Percentiles rank a stretch among this genome's conserved stretches.
phyloP scores from a whole-genome alignment of 2,329 filamentous ascomycete species.

The Penicillium sclerotigenum region DNA sequence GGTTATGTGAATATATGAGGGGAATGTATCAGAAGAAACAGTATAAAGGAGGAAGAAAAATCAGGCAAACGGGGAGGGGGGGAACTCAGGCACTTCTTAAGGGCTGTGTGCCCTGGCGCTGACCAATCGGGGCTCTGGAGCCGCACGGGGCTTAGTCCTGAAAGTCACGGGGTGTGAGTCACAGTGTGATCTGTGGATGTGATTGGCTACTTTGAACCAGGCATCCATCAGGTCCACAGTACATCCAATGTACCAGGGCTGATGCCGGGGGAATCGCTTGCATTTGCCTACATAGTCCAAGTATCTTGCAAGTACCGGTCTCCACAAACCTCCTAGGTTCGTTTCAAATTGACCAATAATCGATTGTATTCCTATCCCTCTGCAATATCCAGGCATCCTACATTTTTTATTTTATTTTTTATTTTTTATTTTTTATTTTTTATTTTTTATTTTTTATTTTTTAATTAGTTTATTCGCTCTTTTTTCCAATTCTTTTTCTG shows the following conservation, averaged over 20 bases:
- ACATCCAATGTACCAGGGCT: background rate
- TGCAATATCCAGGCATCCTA: background rate
- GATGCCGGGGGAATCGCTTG: background rate
- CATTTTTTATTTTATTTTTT: background rate
- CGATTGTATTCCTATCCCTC: background rate
- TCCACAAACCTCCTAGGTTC: background rate
- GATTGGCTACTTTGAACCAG: constrained; percentile 27
- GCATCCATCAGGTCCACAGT: background rate
- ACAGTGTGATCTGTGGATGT: constrained; percentile 15
- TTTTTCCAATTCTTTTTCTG: background rate
- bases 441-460: background rate
- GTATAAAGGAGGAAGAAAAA: constrained; percentile 22
- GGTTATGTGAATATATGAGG: background rate
- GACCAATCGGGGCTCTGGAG: constrained; percentile 26
- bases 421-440: background rate
- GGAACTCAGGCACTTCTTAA: constrained; percentile 43
- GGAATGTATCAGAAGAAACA: constrained; percentile 11
- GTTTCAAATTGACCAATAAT: constrained; percentile 1
- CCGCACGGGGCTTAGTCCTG: constrained; percentile 17
- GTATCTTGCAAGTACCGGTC: constrained; percentile 3
- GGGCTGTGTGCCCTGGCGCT: constrained; percentile 16
- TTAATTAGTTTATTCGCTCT: background rate
- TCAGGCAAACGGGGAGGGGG: constrained; percentile 35
- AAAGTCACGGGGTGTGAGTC: constrained; percentile 40
- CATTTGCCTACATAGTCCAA: background rate